Evolutionary conservation across 2,329 filamentous ascomycete species (phyloP), one percentile per base, ranked within the genome.

Genomic region (Beauveria bassiana): DNA sequence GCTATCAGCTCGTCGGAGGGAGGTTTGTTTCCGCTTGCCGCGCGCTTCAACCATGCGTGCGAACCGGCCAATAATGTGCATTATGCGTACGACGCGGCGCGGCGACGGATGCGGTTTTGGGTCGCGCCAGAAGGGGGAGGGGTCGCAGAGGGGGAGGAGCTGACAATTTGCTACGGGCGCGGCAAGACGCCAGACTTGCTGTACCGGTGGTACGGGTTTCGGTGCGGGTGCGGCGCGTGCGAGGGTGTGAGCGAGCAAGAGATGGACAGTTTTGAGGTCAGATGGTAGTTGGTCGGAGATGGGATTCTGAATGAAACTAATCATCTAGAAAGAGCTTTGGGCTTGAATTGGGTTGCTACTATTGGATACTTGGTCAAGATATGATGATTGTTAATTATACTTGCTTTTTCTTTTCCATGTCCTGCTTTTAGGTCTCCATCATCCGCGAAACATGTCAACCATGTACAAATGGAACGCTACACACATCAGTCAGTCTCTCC

Each of bases 11-110:
- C 22, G 65, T 3, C 12, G 12, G 65, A 69, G 7, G 77, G 74
- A 0, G 75, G 74, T 1, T 63, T 85, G 2, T 84, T 83, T 61
- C 73, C 79, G 1, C 72, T 81, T 6, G 80, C 78, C 0, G 79
- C 82, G 0, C 75, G 83, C 2, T 85, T 86, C 71, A 86, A 86
- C 67, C 84, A 86, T 67, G 78, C 82, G 0, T 86, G 84, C 66
- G 62, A 65, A 1, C 73, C 76, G 0, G 68, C 65, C 3, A 68
- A 75, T 59, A 82, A 78, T 49, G 67, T 83, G 28, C 65, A 70
- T 1, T 85, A 80, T 66, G 65, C 52, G 1, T 83, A 77, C 65
- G 74, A 81, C 56, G 6, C 55, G 0, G 46, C 61, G 0, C 61
- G 65, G 1, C 64, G 71, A 7, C 68, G 71, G 3, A 75, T 86